A percentile compares a stretch with the other conserved stretches of the same genome.
phyloP scores from a whole-genome alignment of 192 early-diverging fungal genomes.

The Entomortierella chlamydospora region DNA sequence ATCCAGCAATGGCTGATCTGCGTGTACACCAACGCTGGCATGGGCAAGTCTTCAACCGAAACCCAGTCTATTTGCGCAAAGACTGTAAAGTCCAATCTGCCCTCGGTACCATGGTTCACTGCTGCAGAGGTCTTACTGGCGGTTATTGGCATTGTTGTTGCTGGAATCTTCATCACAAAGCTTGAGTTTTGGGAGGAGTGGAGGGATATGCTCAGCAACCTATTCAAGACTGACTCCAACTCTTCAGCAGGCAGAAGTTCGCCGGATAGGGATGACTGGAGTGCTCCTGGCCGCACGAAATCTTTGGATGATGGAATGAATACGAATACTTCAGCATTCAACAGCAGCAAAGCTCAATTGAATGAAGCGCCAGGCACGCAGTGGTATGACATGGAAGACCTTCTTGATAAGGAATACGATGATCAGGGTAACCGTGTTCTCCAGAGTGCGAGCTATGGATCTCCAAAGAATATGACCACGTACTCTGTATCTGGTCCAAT shows the following conservation, averaged over 20 bases:
- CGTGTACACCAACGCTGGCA: not conserved
- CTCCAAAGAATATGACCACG: not conserved
- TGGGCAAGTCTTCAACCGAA: conserved; percentile 20
- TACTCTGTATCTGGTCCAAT: conserved; percentile 10
- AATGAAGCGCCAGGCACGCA: conserved; percentile 16
- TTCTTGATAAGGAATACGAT: conserved; percentile 41
- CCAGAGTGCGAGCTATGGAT: conserved; percentile 24
- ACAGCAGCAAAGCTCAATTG: conserved; percentile 11
- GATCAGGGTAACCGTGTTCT: not conserved
- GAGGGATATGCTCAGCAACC: conserved; percentile 25
- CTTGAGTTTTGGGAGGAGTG: conserved; percentile 47
- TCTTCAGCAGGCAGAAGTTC: conserved; percentile 24
- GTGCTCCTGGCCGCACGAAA: not conserved
- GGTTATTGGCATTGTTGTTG: conserved; percentile 27
- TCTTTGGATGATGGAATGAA: not conserved
- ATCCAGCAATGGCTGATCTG: conserved; percentile 16
- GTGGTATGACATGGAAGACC: conserved; percentile 53
- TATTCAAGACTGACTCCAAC: conserved; percentile 9
- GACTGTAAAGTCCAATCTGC: not conserved
- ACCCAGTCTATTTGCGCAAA: conserved; percentile 28
- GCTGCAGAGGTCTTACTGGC: conserved; percentile 33
- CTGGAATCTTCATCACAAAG: conserved; percentile 34
- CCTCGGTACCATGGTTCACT: conserved; percentile 43
- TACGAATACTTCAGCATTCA: not conserved
- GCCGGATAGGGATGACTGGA: conserved; percentile 5